phyloP scores from a whole-genome alignment of 352 stramenopile genomes.

The Phytophthora rubi region DNA sequence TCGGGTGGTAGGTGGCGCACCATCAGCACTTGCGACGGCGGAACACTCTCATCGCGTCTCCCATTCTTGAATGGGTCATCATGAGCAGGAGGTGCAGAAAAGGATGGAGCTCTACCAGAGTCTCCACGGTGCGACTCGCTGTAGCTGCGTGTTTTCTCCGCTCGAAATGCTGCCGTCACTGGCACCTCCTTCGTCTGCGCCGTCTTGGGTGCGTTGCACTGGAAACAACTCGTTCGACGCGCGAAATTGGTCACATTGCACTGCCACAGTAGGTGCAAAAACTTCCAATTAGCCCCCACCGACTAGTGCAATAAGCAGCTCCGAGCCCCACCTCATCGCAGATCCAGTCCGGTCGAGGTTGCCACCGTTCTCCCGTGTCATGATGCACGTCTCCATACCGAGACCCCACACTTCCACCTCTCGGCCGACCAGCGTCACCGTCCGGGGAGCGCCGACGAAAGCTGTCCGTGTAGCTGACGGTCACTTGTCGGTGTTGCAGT shows the following conservation, averaged over 20 bases:
- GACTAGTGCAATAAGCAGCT: background rate
- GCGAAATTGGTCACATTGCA: conserved; percentile 83
- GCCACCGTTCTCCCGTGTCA: conserved; percentile 31
- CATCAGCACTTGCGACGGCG: conserved; percentile 68
- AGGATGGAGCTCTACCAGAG: background rate
- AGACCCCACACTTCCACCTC: conserved; percentile 13
- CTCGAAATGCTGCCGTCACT: conserved; percentile 19
- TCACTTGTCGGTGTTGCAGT: conserved; percentile 51
- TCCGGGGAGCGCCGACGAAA: conserved; percentile 33
- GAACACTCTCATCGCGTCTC: conserved; percentile 20
- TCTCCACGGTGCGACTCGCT: conserved; percentile 10
- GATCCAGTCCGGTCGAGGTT: conserved; percentile 69
- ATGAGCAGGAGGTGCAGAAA: background rate
- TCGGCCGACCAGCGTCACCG: conserved; percentile 12
- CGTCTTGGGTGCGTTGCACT: conserved; percentile 59
- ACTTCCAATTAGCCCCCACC: background rate
- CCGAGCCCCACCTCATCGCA: conserved; percentile 53
- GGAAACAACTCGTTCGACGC: conserved; percentile 68
- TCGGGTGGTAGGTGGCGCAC: conserved; percentile 75
- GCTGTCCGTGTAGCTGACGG: conserved; percentile 58
- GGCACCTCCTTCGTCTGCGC: conserved; percentile 47
- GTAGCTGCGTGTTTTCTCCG: conserved; percentile 7
- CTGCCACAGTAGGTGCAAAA: conserved; percentile 27
- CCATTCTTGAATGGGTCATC: conserved; percentile 6
- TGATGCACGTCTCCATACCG: conserved; percentile 1